phyloP scores from a whole-genome alignment of 306 rosid species.

The Sechiopsis laciniata region DNA sequence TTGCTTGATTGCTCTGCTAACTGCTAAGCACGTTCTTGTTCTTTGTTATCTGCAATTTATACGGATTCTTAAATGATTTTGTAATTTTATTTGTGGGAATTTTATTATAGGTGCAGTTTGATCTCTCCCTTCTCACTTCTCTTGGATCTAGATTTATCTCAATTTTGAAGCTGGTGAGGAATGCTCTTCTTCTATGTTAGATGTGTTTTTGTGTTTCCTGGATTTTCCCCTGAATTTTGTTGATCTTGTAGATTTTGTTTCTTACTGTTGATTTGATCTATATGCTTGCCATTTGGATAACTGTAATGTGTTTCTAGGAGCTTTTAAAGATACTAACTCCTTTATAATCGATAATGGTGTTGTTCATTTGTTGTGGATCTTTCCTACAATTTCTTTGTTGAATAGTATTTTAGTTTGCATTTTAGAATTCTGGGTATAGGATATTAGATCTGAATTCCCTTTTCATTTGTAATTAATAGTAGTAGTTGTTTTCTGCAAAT shows the following conservation, averaged over 20 bases:
- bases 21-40: slow-evolving; percentile 31
- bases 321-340: neutral
- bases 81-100: slow-evolving; percentile 25
- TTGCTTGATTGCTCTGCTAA: slow-evolving; percentile 34
- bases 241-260: slow-evolving; percentile 10
- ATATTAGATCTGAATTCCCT: neutral
- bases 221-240: neutral
- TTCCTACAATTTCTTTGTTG: neutral
- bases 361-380: too few relatives aligned
- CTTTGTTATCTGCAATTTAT: slow-evolving; percentile 8
- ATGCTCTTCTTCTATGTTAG: slow-evolving; percentile 22
- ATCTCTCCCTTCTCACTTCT: slow-evolving; percentile 32
- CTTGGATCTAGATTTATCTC: slow-evolving; percentile 40
- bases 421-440: neutral
- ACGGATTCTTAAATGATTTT: slow-evolving; percentile 22
- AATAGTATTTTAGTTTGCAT: neutral
- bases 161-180: slow-evolving; percentile 51
- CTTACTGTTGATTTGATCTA: neutral
- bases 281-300: too few relatives aligned
- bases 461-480: neutral
- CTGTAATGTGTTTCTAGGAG: neutral
- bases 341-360: neutral
- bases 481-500: neutral
- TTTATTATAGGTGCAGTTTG: slow-evolving; percentile 47
- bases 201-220: neutral